Conservation (phyloP, 1,284 basidiomycete species). For the Boletus mariae region DNA sequence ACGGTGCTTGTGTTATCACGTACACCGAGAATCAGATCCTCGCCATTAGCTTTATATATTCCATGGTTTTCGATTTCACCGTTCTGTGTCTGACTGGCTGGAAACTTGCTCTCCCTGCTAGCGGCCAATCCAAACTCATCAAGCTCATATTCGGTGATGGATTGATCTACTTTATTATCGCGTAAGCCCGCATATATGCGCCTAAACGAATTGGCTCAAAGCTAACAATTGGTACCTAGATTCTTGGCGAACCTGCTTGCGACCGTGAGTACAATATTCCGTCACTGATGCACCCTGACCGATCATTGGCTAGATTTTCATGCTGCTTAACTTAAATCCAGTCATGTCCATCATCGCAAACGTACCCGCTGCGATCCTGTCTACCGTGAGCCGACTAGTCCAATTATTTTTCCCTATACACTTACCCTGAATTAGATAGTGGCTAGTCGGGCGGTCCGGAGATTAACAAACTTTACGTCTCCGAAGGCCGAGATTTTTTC, state of each 20-base stretch:
- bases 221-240: conserved; percentile 33
- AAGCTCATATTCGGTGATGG: conserved; percentile 67
- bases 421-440: conserved; percentile 51
- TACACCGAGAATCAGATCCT: conserved; percentile 54
- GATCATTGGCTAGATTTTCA: conserved; percentile 48
- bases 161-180: conserved; percentile 69
- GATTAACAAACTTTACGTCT: conserved; percentile 56
- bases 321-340: conserved; percentile 66
- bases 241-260: conserved; percentile 66
- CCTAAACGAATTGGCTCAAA: neutral
- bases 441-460: conserved; percentile 64
- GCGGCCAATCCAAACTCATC: conserved; percentile 53
- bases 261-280: conserved; percentile 40
- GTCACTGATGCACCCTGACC: neutral
- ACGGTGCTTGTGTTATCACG: conserved; percentile 52
- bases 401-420: fast-evolving
- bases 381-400: conserved; percentile 45
- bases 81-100: conserved; percentile 58
- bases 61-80: conserved; percentile 67
- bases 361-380: conserved; percentile 66
- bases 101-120: conserved; percentile 48
- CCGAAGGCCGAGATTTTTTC: conserved; percentile 50
- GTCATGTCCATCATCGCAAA: conserved; percentile 75
- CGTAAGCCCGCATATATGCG: conserved; percentile 44
- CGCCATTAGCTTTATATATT: conserved; percentile 65